Evolutionary conservation across 306 rosid genomes (phyloP).

Genomic region (Biancaea sappan): DNA sequence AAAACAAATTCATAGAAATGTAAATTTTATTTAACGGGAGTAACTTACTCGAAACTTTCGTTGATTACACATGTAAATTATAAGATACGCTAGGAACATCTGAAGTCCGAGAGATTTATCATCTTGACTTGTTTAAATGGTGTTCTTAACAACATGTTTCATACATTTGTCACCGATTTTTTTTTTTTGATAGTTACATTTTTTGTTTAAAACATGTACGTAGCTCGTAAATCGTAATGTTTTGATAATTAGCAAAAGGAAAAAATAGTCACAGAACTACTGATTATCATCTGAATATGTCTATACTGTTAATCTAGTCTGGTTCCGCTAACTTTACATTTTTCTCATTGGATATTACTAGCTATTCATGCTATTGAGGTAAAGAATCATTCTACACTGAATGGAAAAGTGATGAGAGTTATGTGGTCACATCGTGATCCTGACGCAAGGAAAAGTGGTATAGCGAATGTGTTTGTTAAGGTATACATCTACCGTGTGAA

Average conservation of each 20-base stretch:
- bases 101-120: not conserved
- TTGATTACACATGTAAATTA: too few relatives aligned
- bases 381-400: constrained; percentile 60
- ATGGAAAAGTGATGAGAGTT: constrained; percentile 79
- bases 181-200: not conserved
- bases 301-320: not conserved
- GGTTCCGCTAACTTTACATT: not conserved
- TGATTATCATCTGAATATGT: constrained; percentile 23
- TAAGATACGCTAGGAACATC: not conserved
- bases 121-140: not conserved
- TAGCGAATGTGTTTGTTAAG: constrained; percentile 89
- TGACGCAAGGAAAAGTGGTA: constrained; percentile 67
- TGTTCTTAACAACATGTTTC: not conserved
- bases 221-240: not conserved
- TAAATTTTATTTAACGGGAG: not conserved
- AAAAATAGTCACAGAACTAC: not conserved
- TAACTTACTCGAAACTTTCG: not conserved
- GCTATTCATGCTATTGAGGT: constrained; percentile 65
- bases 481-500: constrained; percentile 39
- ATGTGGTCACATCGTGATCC: constrained; percentile 89
- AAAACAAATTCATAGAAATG: not conserved
- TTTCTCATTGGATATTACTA: constrained; percentile 33
- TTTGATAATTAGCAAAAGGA: not conserved
- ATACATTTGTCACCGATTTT: not conserved
- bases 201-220: not conserved